phyloP scores from a whole-genome alignment of 768 basidiomycete species.

The Russula sp. region DNA sequence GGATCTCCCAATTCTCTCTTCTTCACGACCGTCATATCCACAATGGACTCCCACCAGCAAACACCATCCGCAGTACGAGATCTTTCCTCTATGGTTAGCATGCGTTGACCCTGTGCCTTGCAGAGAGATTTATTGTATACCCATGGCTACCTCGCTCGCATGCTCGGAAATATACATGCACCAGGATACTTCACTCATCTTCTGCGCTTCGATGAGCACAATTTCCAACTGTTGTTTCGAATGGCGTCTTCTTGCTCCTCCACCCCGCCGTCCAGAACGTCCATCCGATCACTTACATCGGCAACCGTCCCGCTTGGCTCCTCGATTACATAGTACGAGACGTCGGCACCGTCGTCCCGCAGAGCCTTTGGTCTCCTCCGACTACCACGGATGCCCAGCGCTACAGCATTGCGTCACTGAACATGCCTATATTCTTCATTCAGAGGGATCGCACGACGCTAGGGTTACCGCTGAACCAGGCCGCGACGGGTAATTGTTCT shows the following conservation, averaged over 20 bases:
- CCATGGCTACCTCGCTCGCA: constrained; percentile 4
- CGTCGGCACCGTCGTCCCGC: constrained; percentile 15
- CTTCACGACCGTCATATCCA: too few relatives aligned
- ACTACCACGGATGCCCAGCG: constrained; percentile 14
- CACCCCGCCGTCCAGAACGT: neutral
- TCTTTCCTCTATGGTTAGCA: neutral
- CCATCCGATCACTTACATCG: neutral
- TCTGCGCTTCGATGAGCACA: neutral
- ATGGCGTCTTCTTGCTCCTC: neutral
- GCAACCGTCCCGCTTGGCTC: constrained; percentile 2
- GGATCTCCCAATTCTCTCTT: too few relatives aligned
- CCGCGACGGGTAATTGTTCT: neutral
- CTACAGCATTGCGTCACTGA: neutral
- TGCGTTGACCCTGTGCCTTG: neutral
- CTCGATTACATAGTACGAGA: constrained; percentile 7
- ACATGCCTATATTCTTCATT: constrained; percentile 28
- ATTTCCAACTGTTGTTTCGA: neutral
- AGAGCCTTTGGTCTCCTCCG: constrained; percentile 12
- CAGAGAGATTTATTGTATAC: constrained; percentile 8
- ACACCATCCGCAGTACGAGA: neutral
- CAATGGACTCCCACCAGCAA: neutral
- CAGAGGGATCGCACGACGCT: neutral
- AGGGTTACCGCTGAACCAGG: constrained; percentile 3
- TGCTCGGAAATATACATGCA: neutral
- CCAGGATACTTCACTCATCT: constrained; percentile 3